These are phyloP conservation scores for Umbelopsis ramanniana DNA, from an alignment of 192 early-diverging fungal genomes.

Conservation along the genomic window DNA sequence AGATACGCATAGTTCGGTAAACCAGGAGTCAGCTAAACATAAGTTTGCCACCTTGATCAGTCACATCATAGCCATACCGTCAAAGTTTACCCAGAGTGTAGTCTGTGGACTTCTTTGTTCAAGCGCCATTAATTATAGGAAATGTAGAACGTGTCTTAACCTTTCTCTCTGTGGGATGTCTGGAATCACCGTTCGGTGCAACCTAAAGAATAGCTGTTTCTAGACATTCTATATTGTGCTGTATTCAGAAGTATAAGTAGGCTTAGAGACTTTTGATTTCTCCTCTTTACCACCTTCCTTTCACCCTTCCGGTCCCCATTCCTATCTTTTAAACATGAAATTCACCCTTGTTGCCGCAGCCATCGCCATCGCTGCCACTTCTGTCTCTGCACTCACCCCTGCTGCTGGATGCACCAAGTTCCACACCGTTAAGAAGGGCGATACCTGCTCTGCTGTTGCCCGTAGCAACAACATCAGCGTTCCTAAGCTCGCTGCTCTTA, in stretches of 20 bases:
- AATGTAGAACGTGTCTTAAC: conserved; percentile 7
- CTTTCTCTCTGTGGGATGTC: neutral
- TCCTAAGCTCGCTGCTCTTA: conserved; percentile 8
- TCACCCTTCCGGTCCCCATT: conserved; percentile 24
- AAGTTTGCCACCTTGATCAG: neutral
- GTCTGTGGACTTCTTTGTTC: neutral
- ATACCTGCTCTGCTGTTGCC: conserved; percentile 26
- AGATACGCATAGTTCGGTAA: neutral
- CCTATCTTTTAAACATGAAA: conserved; percentile 35
- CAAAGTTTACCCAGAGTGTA: too few relatives aligned
- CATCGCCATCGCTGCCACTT: conserved; percentile 24
- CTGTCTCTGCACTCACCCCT: conserved; percentile 7
- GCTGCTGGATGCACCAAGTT: conserved; percentile 10
- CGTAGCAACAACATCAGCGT: neutral
- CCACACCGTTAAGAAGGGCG: conserved; percentile 4
- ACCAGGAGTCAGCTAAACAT: neutral
- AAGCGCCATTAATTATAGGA: conserved; percentile 4
- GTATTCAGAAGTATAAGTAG: conserved; percentile 9
- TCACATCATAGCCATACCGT: too few relatives aligned
- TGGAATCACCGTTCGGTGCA: conserved; percentile 13
- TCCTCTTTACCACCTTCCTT: conserved; percentile 21
- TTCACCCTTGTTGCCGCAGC: conserved; percentile 34
- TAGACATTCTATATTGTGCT: neutral
- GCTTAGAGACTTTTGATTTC: neutral
- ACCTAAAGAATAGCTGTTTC: neutral